A percentile compares a stretch with the other conserved stretches of the same genome.
Conservation (phyloP, 768 basidiomycete species). For the Nidularia sp. region DNA sequence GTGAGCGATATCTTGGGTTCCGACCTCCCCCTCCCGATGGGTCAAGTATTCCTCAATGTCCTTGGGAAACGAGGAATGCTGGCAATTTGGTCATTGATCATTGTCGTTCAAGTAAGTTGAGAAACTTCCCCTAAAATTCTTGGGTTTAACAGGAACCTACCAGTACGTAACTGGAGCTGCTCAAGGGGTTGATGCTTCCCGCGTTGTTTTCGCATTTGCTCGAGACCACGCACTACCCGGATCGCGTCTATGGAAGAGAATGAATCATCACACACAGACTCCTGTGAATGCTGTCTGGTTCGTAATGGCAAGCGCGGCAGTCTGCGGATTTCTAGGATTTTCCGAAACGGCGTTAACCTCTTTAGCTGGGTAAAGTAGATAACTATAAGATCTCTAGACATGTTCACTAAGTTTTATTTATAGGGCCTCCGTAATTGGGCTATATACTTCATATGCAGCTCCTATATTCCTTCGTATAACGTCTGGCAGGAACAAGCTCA, state of each 20-base stretch:
- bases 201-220: constrained; percentile 73
- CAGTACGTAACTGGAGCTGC: constrained; percentile 73
- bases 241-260: constrained; percentile 64
- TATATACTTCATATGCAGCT: constrained; percentile 64
- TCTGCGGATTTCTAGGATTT: constrained; percentile 66
- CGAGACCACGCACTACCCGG: constrained; percentile 73
- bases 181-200: constrained; percentile 71
- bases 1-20: constrained; percentile 45
- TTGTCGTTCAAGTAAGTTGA: constrained; percentile 43
- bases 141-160: not conserved
- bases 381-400: too few species aligned
- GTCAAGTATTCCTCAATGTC: constrained; percentile 62
- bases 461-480: constrained; percentile 73
- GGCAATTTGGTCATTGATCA: constrained; percentile 66
- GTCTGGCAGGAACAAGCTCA: constrained; percentile 53
- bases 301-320: constrained; percentile 49
- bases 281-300: constrained; percentile 78
- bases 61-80: constrained; percentile 71
- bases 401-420: not conserved
- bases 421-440: constrained; percentile 67
- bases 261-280: constrained; percentile 57
- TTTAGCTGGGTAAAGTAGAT: constrained; percentile 50
- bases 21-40: constrained; percentile 62
- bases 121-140: not conserved
- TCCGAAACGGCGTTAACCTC: constrained; percentile 59